A percentile compares a stretch with the other conserved stretches of the same genome.
Conservation (phyloP, 345 rosid genomes). For the Euclidium syriacum region DNA sequence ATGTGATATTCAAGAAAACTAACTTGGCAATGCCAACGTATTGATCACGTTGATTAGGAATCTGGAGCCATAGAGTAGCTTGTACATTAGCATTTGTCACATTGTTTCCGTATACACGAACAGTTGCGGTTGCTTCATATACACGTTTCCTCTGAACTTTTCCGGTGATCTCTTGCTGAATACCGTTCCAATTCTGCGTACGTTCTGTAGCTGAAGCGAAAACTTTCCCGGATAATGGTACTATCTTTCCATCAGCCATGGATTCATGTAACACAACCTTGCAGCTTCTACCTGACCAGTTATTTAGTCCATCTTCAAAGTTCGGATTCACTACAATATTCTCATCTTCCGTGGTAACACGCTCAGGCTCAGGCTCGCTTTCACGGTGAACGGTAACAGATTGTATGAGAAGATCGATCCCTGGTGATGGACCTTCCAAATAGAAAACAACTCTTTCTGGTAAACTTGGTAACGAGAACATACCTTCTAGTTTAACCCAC, state of each 20-base stretch:
- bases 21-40: conserved; percentile 71
- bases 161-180: conserved; percentile 79
- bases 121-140: conserved; percentile 60
- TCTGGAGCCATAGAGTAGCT: conserved; percentile 72
- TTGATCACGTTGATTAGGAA: conserved; percentile 62
- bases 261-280: conserved; percentile 64
- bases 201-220: conserved; percentile 76
- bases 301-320: conserved; percentile 71
- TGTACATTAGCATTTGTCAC: conserved; percentile 48
- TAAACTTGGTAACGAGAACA: conserved; percentile 54
- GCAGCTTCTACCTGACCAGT: conserved; percentile 92
- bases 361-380: conserved; percentile 26
- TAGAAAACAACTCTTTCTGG: conserved; percentile 66
- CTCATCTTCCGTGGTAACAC: conserved; percentile 39
- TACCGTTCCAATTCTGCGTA: conserved; percentile 77
- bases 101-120: conserved; percentile 61
- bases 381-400: conserved; percentile 54
- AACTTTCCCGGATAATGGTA: conserved; percentile 59
- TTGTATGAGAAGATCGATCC: conserved; percentile 58
- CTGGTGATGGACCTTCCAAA: conserved; percentile 86
- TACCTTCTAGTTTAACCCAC: conserved; percentile 82
- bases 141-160: conserved; percentile 63
- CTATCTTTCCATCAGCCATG: conserved; percentile 65
- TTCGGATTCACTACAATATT: conserved; percentile 62
- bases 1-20: conserved; percentile 7